Percentiles rank a stretch among this genome's conserved stretches.
Evolutionary conservation across 2,329 filamentous ascomycete genomes (phyloP).

Genomic region (Penicillium brasilianum): DNA sequence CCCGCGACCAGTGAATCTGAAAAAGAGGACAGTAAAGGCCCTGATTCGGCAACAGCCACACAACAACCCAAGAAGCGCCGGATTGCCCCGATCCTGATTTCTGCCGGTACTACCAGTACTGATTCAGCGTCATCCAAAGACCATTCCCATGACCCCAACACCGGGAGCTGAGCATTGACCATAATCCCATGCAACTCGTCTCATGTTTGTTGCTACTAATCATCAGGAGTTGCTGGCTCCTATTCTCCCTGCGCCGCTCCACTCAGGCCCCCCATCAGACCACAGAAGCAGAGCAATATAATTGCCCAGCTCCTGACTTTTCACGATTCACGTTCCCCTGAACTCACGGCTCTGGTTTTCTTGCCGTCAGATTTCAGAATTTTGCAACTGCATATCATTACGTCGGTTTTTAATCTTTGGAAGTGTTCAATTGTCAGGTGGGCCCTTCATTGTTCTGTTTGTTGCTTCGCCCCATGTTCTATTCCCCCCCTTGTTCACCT

Average conservation of each 20-base stretch:
- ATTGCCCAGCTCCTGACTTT: background rate
- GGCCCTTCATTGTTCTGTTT: too few species aligned
- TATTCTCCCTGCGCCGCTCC: background rate
- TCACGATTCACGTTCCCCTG: conserved; percentile 32
- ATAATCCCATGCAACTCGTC: background rate
- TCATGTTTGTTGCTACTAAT: background rate
- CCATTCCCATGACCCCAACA: conserved; percentile 3
- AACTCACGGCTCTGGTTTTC: background rate
- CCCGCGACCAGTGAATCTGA: conserved; percentile 49
- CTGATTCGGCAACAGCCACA: conserved; percentile 50
- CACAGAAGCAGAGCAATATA: background rate
- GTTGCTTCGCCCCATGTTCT: background rate
- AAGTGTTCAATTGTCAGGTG: background rate
- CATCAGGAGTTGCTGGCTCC: background rate
- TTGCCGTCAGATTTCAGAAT: background rate
- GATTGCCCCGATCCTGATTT: conserved; percentile 71
- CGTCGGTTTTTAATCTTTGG: background rate
- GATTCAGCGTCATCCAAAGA: conserved; percentile 23
- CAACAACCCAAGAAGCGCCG: conserved; percentile 69
- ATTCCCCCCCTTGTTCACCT: background rate
- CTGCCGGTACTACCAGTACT: conserved; percentile 33
- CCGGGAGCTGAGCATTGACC: background rate
- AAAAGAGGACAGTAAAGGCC: conserved; percentile 48
- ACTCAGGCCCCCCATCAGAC: background rate
- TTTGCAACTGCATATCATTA: background rate